Conservation (phyloP, 2,329 filamentous ascomycete species). For the Arthrobotrys musiformis region DNA sequence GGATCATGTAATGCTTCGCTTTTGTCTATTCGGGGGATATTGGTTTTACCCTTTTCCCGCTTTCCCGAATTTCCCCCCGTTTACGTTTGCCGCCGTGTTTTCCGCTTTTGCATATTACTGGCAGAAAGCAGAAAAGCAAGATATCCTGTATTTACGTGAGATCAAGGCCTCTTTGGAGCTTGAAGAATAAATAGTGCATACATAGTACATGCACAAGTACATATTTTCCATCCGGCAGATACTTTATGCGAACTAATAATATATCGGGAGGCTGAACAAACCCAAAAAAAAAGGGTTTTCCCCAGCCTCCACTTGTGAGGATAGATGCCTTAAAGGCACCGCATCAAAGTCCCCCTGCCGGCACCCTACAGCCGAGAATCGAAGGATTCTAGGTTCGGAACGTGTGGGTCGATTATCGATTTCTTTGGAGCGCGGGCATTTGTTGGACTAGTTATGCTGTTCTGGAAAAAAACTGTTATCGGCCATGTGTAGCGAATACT, state of each 20-base stretch:
- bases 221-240: constrained; percentile 14
- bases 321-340: constrained; percentile 1
- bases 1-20: constrained; percentile 28
- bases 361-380: constrained; percentile 3
- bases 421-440: background rate
- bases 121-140: constrained; percentile 46
- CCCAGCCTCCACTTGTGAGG: constrained; percentile 1
- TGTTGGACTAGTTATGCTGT: background rate
- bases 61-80: constrained; percentile 7
- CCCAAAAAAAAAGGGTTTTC: background rate
- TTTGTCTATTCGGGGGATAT: constrained; percentile 12
- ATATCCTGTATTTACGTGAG: constrained; percentile 44
- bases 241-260: background rate
- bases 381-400: constrained; percentile 22
- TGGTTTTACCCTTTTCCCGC: background rate
- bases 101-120: constrained; percentile 4
- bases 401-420: constrained; percentile 13
- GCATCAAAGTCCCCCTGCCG: background rate
- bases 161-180: background rate
- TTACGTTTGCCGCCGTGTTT: constrained; percentile 6
- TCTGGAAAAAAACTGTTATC: constrained; percentile 4
- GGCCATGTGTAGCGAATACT: background rate
- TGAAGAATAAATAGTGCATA: constrained; percentile 11
- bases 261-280: constrained; percentile 3
- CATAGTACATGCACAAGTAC: constrained; percentile 2